Conservation (phyloP, 805 yeast species). For the Kurtzmaniella fragi region DNA sequence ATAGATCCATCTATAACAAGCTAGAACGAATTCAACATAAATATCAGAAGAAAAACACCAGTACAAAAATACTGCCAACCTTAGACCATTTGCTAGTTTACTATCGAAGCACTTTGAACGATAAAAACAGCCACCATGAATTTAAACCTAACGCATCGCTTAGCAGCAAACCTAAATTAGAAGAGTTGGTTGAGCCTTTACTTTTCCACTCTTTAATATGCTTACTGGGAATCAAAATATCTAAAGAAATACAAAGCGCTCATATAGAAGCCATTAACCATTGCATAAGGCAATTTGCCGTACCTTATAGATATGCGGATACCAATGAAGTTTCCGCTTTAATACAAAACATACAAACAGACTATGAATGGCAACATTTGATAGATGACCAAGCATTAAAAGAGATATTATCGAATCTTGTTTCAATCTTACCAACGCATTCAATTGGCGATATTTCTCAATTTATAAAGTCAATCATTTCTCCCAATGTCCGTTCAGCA, state of each 20-base stretch:
- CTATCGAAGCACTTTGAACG: neutral
- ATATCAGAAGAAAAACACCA: neutral
- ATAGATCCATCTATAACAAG: conserved; percentile 11
- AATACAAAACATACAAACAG: no score
- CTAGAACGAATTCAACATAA: conserved; percentile 7
- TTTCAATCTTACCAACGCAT: neutral
- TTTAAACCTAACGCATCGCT: neutral
- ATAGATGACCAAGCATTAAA: neutral
- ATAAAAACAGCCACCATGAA: neutral
- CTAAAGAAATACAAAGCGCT: neutral
- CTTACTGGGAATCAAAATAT: neutral
- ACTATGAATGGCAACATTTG: no score
- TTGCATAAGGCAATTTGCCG: no score
- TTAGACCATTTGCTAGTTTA: conserved; percentile 1
- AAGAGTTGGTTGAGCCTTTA: conserved; percentile 1
- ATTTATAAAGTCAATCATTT: conserved; percentile 29
- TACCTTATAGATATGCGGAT: no score
- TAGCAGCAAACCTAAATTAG: neutral
- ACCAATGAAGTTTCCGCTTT: no score
- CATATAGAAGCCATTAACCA: no score
- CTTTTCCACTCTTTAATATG: conserved; percentile 2
- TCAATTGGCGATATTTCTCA: conserved; percentile 8
- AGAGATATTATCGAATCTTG: neutral
- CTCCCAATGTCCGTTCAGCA: conserved; percentile 26
- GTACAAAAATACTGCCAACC: neutral